Evolutionary conservation across 768 basidiomycete genomes (phyloP).

Genomic region (Daedaleopsis sinensis): DNA sequence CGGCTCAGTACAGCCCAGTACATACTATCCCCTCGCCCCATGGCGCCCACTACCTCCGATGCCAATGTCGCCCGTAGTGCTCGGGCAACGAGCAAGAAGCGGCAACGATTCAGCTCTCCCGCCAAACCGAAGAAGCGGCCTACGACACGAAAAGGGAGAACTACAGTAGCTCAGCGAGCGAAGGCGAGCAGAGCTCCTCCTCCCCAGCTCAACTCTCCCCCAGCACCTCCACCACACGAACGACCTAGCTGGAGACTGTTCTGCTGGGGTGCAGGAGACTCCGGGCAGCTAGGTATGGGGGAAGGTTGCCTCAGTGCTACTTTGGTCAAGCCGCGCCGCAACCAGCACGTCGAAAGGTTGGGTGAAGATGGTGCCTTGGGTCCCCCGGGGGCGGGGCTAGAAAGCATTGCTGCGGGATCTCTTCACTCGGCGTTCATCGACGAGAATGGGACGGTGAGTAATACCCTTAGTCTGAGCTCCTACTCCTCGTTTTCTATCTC

Average conservation of each 20-base stretch:
- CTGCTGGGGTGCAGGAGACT: conserved; percentile 14
- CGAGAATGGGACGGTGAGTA: conserved; percentile 41
- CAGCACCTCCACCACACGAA: neutral
- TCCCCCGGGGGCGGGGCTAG: conserved; percentile 38
- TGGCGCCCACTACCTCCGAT: too few species aligned
- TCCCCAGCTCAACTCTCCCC: neutral
- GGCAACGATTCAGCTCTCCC: too few species aligned
- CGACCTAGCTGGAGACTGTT: conserved; percentile 12
- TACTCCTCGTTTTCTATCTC: neutral
- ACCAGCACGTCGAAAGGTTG: conserved; percentile 43
- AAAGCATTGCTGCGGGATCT: conserved; percentile 44
- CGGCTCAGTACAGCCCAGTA: too few species aligned
- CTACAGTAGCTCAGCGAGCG: too few species aligned
- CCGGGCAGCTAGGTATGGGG: conserved; percentile 7
- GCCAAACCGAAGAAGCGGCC: too few species aligned
- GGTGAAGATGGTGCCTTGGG: conserved; percentile 40
- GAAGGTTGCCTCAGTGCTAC: neutral
- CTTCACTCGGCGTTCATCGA: conserved; percentile 52
- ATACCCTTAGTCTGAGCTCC: neutral
- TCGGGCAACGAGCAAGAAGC: too few species aligned
- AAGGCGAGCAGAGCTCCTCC: too few species aligned
- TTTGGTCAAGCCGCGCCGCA: conserved; percentile 25
- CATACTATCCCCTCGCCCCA: too few species aligned
- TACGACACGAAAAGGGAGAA: too few species aligned
- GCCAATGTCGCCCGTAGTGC: too few species aligned